Base-by-base conservation (phyloP, 208 protist species). In the Crithidia brevicula region DNA sequence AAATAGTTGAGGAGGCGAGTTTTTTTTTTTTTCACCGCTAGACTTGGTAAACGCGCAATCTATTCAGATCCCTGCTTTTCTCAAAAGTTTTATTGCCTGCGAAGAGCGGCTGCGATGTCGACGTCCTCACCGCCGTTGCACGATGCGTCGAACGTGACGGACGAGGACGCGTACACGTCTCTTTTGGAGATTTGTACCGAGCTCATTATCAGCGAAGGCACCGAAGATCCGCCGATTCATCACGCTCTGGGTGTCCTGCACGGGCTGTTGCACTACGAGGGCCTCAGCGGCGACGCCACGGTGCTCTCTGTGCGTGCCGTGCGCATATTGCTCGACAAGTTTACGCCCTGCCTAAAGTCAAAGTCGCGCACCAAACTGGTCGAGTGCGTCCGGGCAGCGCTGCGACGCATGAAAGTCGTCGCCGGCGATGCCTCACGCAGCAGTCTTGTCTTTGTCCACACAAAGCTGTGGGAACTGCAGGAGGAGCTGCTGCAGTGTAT, bases 401-500 rank as follows among this genome's bases (percentile, higher is more conserved):
- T 65, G 16, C 18, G 23, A 1, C 59, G 53, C 2, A 33, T 53
- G 25, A 46, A 51, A 20, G 30, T 23, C 11, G 33, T 69, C 22
- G 27, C 46, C 3, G 1, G 40, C 25, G 62, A 3, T n/a, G 7
- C 34, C 47, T 40, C 42, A n/a, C 20, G 16, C 33, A 4, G 8
- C 5, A 31, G 22, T 25, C 33, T 77, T 16, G 46, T 20, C 1
- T 88, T 86, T 50, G 63, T 67, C 16, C 74, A 88, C 50, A 85
- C 79, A 1, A 83, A 79, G 20, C 51, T 36, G 7, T 72, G 61
- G 61, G 90, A 95, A 56, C 67, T 95, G 30, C 83, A 79, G 43
- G 87, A 95, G 61, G 90, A 95, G 52, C 49, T 93, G 27, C 74
- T 95, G 23, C 79, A 84, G 53, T 95, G 90, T 63, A 79, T 93